Evolutionary conservation across 2,329 filamentous ascomycete genomes (phyloP), one percentile per base, ranked within the genome.

Genomic region (Trichoderma gracile): DNA sequence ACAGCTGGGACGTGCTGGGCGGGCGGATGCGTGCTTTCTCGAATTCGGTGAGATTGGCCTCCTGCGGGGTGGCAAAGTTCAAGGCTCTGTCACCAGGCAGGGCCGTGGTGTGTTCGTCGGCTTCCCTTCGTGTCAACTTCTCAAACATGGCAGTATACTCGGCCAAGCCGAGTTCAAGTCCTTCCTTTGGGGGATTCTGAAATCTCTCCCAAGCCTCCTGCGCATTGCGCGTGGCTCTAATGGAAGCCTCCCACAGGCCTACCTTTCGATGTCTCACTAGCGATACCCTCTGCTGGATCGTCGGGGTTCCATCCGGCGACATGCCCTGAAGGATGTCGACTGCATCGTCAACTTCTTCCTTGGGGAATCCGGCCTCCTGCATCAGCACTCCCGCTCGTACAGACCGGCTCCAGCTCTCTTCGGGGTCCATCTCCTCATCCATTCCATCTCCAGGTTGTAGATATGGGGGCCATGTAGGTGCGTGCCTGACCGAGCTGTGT

Each of bases 11-110:
- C 12, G 87, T 75, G 1, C 79, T 81, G 2, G 90, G 90, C 1
- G 89, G 85, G 15, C 80, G 78, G 49, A 86, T 77, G n/a, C 85
- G 81, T 45, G 86, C 82, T 68, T 85, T 85, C 64, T 90, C 89
- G 62, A 87, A 85, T n/a, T 87, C 82, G 65, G 81, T 89, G 70
- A 81, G 82, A 73, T 81, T 90, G 74, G 78, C 77, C 14, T 76
- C 70, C 45, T 73, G 65, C 57, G 72, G 66, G 6, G 73, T 71
- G 19, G 72, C 66, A 67, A 78, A 73, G 63, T 85, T 81, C 21
- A 87, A 77, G 21, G 86, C 80, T 45, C 78, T 78, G 69, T 91
- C 89, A 14, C 89, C 89, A 6, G 89, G 86, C 2, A 85, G 71
- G 15, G 80, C 65, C 3, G 66, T 68, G 38, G 67, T 67, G 3